phyloP scores from a whole-genome alignment of 2,329 filamentous ascomycete species.

The Immersiporthe knoxdaviesiana region DNA sequence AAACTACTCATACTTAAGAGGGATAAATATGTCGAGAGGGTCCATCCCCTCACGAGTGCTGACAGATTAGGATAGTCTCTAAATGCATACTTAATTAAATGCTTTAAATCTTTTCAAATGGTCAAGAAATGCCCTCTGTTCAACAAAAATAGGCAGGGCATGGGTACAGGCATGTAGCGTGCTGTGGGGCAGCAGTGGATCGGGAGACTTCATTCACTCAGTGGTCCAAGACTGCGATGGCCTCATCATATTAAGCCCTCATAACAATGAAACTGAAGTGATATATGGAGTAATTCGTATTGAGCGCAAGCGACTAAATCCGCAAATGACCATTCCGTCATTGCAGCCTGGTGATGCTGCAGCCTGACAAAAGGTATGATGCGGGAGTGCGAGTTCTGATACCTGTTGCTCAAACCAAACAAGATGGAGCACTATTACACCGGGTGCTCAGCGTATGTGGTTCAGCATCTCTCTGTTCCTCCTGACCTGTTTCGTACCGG shows the following conservation, averaged over 20 bases:
- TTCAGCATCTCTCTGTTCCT: conserved; percentile 7
- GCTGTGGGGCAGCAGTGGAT: neutral
- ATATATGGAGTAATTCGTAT: neutral
- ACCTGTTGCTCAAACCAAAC: neutral
- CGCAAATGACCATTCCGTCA: neutral
- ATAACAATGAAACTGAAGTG: neutral
- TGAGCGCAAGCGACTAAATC: neutral
- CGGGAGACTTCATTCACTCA: neutral
- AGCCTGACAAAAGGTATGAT: neutral
- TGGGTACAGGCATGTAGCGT: neutral
- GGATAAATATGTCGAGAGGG: too few species aligned
- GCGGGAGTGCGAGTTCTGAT: neutral
- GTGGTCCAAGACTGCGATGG: too few species aligned
- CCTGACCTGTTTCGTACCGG: neutral
- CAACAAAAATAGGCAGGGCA: neutral
- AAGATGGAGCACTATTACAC: neutral
- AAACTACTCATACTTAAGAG: too few species aligned
- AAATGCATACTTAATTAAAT: too few species aligned
- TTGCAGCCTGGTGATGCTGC: neutral
- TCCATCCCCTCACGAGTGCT: too few species aligned
- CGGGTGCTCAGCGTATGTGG: neutral
- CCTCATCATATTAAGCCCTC: neutral
- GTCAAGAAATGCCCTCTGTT: neutral
- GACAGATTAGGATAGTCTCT: too few species aligned
- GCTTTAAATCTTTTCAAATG: neutral